Base-by-base conservation (phyloP, 2,329 filamentous ascomycete genomes). In the Pseudopithomyces chartarum region DNA sequence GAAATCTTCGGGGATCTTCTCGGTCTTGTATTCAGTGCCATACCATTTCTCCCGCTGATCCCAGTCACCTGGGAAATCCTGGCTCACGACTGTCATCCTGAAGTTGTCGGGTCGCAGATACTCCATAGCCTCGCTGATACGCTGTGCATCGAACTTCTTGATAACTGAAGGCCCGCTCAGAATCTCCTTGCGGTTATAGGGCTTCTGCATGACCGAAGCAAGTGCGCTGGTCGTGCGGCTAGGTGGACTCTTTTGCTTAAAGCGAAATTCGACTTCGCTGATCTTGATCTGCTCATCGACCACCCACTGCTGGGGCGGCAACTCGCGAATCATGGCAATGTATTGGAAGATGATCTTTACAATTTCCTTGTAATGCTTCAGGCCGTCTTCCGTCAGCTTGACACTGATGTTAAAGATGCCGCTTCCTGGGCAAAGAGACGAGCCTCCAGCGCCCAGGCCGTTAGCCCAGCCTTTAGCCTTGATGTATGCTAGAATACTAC, bases 31-130 rank as follows among this genome's bases (percentile, higher is more conserved):
- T 70, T 98, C 93, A 0, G 95, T 99, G 8, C 94, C 94, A 67
- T 99, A 99, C 95, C 95, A 99, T 73, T 93, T 92, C 79, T 99
- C 95, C 71, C 90, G 96, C 73, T 88, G 80, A 62, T 96, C 85
- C 91, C 92, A 97, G 50, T 86, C 84, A 0, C 92, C 93, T 0
- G 93, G 93, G 64, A 88, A 90, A 8, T 90, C 89, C 69, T 92
- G 90, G 22, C 92, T 94, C 26, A 96, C 87, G 48, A 98, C 82
- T 1, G 87, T 88, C 74, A 97, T 84, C 29, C 91, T 86, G 79
- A 98, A 92, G 71, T 97, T 98, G 73, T 98, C 93, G 0, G 93
- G 90, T 19, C 88, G 84, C 46, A 99, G 78, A 68, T 86, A 90
- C 4, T 85, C 82, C 66, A 98, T 80, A 0, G 88, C 90, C 61